A percentile compares a stretch with the other conserved stretches of the same genome.
phyloP scores from a whole-genome alignment of 2,329 filamentous ascomycete species.

The Neoascochyta sp. region DNA sequence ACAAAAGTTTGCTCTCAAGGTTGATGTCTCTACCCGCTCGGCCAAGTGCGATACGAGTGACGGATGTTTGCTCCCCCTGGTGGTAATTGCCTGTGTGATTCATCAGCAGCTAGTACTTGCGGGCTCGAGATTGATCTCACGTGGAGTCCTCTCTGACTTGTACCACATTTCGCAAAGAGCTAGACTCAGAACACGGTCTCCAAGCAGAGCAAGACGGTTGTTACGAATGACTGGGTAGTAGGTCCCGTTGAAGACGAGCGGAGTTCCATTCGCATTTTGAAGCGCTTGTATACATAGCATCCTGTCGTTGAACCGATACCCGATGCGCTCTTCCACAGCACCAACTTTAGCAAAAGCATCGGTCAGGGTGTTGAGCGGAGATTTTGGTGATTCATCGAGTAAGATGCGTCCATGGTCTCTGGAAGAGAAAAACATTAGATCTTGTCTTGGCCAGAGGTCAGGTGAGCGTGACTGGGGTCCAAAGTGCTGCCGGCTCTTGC shows the following conservation, averaged over 20 bases:
- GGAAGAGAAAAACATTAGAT: conserved; percentile 11
- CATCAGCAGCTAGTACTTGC: no score
- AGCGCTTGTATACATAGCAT: conserved; percentile 17
- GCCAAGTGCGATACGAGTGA: no score
- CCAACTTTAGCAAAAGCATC: conserved; percentile 12
- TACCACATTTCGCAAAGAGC: conserved; percentile 18
- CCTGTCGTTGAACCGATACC: conserved; percentile 22
- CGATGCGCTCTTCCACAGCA: conserved; percentile 12
- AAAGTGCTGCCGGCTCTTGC: conserved; percentile 8
- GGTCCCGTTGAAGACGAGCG: conserved; percentile 15
- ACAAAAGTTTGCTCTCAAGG: no score
- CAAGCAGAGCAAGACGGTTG: conserved; percentile 20
- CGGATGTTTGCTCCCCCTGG: no score
- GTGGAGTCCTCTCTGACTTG: conserved; percentile 7
- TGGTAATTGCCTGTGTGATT: no score
- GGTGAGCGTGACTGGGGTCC: conserved; percentile 10
- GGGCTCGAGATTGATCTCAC: background rate
- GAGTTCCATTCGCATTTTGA: conserved; percentile 6
- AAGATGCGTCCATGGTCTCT: conserved; percentile 1
- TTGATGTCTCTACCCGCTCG: no score
- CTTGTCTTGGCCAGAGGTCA: conserved; percentile 14
- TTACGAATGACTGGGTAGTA: conserved; percentile 8
- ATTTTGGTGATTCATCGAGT: conserved; percentile 5
- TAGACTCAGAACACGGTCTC: conserved; percentile 16
- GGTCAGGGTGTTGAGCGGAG: conserved; percentile 9